These are phyloP conservation scores for Saturnispora mendoncae DNA, from an alignment of 805 yeast genomes.

Conservation along the genomic window DNA sequence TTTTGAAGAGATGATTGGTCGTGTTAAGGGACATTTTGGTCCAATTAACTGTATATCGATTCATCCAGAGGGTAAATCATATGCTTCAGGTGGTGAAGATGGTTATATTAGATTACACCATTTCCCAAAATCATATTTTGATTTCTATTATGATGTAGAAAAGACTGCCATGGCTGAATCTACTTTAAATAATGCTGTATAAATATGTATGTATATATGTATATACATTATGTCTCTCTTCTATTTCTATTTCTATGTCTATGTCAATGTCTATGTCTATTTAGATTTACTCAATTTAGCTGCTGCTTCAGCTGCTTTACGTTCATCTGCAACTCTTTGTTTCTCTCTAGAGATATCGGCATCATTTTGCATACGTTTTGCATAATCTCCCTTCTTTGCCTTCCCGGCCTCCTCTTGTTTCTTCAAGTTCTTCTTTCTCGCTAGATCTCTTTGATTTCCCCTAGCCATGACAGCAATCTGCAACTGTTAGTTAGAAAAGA, in stretches of 20 bases:
- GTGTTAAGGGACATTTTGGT: slow-evolving; percentile 98
- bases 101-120: slow-evolving; percentile 92
- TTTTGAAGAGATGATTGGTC: slow-evolving; percentile 91
- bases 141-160: slow-evolving; percentile 87
- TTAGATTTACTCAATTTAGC: slow-evolving; percentile 12
- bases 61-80: slow-evolving; percentile 88
- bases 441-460: slow-evolving; percentile 94
- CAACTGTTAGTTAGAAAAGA: too few relatives aligned
- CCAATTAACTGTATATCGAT: slow-evolving; percentile 91
- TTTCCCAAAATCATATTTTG: slow-evolving; percentile 87
- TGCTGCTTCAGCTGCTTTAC: slow-evolving; percentile 25
- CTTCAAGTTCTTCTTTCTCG: slow-evolving; percentile 80
- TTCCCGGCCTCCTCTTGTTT: slow-evolving; percentile 62
- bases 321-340: slow-evolving; percentile 66
- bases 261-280: not conserved
- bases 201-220: too few relatives aligned
- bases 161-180: slow-evolving; percentile 51
- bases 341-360: slow-evolving; percentile 87
- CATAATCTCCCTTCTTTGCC: slow-evolving; percentile 77
- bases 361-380: slow-evolving; percentile 76
- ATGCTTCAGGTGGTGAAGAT: slow-evolving; percentile 98
- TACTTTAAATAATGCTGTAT: not conserved
- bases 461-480: too few relatives aligned
- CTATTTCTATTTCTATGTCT: not conserved
- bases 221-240: too few relatives aligned